Conservation (phyloP, 352 stramenopile genomes). For the Globisporangium radiosum region DNA sequence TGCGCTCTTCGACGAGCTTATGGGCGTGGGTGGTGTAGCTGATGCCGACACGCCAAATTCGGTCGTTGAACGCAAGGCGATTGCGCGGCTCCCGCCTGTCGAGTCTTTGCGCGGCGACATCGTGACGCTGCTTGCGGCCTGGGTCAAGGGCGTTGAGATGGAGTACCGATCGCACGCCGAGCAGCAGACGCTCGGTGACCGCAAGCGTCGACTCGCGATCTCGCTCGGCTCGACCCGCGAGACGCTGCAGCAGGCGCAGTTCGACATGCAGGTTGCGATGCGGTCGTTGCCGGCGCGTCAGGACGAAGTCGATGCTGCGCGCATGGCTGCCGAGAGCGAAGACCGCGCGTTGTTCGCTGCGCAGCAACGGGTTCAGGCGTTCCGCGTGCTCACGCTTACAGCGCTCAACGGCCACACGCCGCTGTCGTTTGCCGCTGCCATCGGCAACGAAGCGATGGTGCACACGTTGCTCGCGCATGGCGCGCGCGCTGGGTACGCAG, state of each 20-base stretch:
- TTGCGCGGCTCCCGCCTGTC: slow-evolving; percentile 22
- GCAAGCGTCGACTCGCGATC: slow-evolving; percentile 39
- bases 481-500: slow-evolving; percentile 28
- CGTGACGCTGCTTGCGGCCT: slow-evolving; percentile 47
- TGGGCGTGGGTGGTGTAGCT: not conserved
- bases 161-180: slow-evolving; percentile 65
- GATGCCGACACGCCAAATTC: slow-evolving; percentile 5
- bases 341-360: slow-evolving; percentile 36
- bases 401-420: slow-evolving; percentile 66
- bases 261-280: slow-evolving; percentile 56
- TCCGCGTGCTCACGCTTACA: slow-evolving; percentile 42
- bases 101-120: slow-evolving; percentile 38
- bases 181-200: slow-evolving; percentile 44
- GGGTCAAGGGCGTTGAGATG: slow-evolving; percentile 69
- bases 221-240: slow-evolving; percentile 26
- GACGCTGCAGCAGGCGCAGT: slow-evolving; percentile 32
- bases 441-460: slow-evolving; percentile 73
- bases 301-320: slow-evolving; percentile 43
- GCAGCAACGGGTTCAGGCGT: slow-evolving; percentile 38
- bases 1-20: slow-evolving; percentile 15
- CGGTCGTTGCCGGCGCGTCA: slow-evolving; percentile 59
- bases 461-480: slow-evolving; percentile 62
- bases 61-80: slow-evolving; percentile 4
- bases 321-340: slow-evolving; percentile 17
- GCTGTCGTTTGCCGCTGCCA: slow-evolving; percentile 52